Percentiles rank a stretch among this genome's conserved stretches.
Conservation (phyloP, 2,329 filamentous ascomycete genomes). For the Metarhizium sp. region DNA sequence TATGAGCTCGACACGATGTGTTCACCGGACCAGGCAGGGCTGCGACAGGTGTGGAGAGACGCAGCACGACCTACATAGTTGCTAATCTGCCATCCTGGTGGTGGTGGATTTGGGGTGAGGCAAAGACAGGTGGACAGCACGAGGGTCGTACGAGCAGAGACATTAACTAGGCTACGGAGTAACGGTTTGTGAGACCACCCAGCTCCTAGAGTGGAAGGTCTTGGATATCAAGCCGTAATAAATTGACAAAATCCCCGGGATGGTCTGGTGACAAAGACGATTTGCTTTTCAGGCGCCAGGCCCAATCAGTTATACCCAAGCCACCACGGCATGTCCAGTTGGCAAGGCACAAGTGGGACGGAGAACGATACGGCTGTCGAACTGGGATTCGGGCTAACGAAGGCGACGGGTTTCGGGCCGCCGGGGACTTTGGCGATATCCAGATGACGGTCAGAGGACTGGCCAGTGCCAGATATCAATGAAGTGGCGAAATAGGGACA, state of each 20-base stretch:
- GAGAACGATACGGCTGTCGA: not conserved
- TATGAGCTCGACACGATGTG: not conserved
- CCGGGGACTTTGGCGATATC: not conserved
- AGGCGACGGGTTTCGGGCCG: not conserved
- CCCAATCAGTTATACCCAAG: not conserved
- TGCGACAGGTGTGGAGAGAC: not conserved
- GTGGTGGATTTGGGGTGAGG: no score
- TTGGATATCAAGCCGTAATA: no score
- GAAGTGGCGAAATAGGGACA: not conserved
- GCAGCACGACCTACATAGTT: no score
- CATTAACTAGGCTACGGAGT: no score
- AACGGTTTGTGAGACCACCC: not conserved
- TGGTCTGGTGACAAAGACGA: not conserved
- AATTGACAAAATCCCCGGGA: not conserved
- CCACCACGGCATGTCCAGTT: not conserved
- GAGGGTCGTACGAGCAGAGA: no score
- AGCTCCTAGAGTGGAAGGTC: not conserved
- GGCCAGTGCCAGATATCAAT: not conserved
- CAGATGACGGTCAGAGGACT: not conserved
- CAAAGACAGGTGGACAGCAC: no score
- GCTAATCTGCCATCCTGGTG: no score
- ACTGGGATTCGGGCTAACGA: not conserved
- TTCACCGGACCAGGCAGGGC: not conserved
- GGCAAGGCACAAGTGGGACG: not conserved
- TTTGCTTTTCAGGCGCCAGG: not conserved